A percentile compares a stretch with the other conserved stretches of the same genome.
phyloP scores from a whole-genome alignment of 306 rosid species.

The Amphicarpaea edgeworthii region DNA sequence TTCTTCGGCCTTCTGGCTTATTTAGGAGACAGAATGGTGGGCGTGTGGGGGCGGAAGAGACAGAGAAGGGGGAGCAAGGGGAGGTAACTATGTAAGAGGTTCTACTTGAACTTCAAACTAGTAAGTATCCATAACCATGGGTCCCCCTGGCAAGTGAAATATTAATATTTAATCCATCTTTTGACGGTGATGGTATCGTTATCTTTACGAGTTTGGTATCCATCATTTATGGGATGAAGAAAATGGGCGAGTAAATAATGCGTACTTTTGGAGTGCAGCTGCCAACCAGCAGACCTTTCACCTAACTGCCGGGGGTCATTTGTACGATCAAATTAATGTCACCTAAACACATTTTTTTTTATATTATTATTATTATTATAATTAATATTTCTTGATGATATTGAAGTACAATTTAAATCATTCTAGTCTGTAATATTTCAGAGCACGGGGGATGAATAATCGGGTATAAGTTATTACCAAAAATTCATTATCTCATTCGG shows the following conservation, averaged over 20 bases:
- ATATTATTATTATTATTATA: not conserved
- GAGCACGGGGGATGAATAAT: not conserved
- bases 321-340: conserved; percentile 40
- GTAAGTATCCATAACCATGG: conserved; percentile 37
- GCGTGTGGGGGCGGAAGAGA: conserved; percentile 38
- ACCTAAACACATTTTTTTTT: not conserved
- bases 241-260: conserved; percentile 51
- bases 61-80: not conserved
- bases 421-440: conserved; percentile 13
- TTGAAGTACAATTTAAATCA: conserved; percentile 10
- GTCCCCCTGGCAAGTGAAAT: conserved; percentile 55
- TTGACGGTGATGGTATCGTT: conserved; percentile 49
- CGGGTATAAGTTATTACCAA: not conserved
- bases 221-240: conserved; percentile 57
- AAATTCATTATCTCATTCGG: not conserved
- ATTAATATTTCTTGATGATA: not conserved
- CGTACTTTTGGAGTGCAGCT: conserved; percentile 53
- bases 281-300: conserved; percentile 49
- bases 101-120: conserved; percentile 38
- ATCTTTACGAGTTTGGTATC: conserved; percentile 59
- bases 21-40: conserved; percentile 40
- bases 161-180: conserved; percentile 39
- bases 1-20: conserved; percentile 40
- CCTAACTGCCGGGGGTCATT: conserved; percentile 59
- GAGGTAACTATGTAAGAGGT: too few species aligned